These are phyloP conservation scores for Antarctomyces pellizariae DNA, from an alignment of 495 filamentous ascomycete genomes.

Conservation along the genomic window DNA sequence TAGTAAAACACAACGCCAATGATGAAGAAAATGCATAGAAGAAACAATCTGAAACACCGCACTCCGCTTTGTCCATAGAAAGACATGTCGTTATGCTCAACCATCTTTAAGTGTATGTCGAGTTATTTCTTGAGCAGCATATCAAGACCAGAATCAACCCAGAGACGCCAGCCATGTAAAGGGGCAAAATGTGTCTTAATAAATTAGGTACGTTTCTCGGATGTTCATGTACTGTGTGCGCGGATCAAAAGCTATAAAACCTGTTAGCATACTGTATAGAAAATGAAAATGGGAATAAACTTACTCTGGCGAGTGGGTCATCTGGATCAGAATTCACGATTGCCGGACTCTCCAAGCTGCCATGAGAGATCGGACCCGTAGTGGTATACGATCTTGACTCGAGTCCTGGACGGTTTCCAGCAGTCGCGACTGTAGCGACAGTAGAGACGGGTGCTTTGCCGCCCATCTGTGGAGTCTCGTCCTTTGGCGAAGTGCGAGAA, in stretches of 20 bases:
- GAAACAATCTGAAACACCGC: too few species aligned
- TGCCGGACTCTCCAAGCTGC: slow-evolving; percentile 34
- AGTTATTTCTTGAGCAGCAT: too few species aligned
- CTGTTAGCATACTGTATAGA: slow-evolving; percentile 13
- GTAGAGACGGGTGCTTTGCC: slow-evolving; percentile 1
- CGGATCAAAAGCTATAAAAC: slow-evolving; percentile 20
- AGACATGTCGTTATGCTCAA: too few species aligned
- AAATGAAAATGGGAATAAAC: slow-evolving; percentile 15
- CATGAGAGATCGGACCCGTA: slow-evolving; percentile 26
- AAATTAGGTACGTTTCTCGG: too few species aligned
- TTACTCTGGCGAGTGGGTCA: slow-evolving; percentile 51
- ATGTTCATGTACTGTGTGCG: slow-evolving; percentile 25
- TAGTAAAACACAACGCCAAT: too few species aligned
- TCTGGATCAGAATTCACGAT: slow-evolving; percentile 34
- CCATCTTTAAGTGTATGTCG: too few species aligned
- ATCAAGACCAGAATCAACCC: too few species aligned
- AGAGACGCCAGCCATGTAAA: too few species aligned
- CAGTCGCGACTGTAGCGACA: slow-evolving; percentile 1
- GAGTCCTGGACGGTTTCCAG: slow-evolving; percentile 13
- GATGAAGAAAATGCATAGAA: too few species aligned
- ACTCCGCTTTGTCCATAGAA: too few species aligned
- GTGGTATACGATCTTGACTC: slow-evolving; percentile 37
- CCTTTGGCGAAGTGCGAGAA: slow-evolving; percentile 28
- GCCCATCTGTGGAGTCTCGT: slow-evolving; percentile 19
- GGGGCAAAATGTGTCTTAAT: too few species aligned